Evolutionary conservation across 257 asterid species (phyloP).

Genomic region (Solanum virginianum): DNA sequence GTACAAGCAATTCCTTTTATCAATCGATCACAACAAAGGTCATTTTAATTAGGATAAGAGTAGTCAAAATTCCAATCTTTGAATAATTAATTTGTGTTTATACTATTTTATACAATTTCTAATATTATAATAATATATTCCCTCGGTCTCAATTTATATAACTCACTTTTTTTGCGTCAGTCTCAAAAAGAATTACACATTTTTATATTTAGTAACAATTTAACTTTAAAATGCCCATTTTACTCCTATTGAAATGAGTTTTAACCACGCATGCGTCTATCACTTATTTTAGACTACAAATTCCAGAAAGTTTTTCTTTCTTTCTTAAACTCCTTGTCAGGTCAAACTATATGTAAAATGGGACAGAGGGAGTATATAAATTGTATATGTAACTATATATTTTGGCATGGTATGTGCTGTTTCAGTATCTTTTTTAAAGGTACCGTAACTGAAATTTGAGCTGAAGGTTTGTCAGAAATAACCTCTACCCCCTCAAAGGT

Average conservation of each 20-base stretch:
- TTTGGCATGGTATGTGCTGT: background rate
- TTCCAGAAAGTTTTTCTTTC: too few species aligned
- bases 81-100: background rate
- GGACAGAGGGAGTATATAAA: background rate
- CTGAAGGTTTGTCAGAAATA: background rate
- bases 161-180: too few species aligned
- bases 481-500: background rate
- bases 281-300: too few species aligned
- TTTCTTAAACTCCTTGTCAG: too few species aligned
- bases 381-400: background rate
- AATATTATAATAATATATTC: background rate
- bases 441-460: background rate
- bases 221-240: too few species aligned
- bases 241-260: too few species aligned
- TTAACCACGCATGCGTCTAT: too few species aligned
- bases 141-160: too few species aligned
- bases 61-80: background rate
- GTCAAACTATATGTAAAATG: too few species aligned
- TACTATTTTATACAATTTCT: background rate
- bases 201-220: too few species aligned
- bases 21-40: background rate
- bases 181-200: too few species aligned
- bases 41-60: background rate
- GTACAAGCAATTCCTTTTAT: background rate
- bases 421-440: background rate